These are phyloP conservation scores for Flammula alnicola DNA, from an alignment of 1,284 basidiomycete genomes.

Conservation along the genomic window DNA sequence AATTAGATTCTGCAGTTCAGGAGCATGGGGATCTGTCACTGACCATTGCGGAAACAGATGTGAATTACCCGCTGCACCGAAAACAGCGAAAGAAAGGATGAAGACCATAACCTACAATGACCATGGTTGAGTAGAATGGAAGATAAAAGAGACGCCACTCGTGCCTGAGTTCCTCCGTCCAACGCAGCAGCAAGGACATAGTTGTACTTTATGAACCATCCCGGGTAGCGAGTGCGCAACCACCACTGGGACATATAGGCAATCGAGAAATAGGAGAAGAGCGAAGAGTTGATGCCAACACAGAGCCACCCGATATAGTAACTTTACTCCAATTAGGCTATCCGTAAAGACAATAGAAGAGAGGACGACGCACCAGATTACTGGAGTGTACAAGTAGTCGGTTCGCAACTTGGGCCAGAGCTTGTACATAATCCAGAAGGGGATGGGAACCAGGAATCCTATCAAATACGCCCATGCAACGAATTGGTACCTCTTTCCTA, in stretches of 20 bases:
- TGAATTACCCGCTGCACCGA: conserved; percentile 63
- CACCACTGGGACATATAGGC: conserved; percentile 62
- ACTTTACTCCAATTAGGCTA: conserved; percentile 20
- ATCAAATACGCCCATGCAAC: conserved; percentile 60
- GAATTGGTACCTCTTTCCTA: conserved; percentile 58
- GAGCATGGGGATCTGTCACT: not conserved
- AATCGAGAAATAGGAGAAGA: conserved; percentile 46
- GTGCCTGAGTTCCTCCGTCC: conserved; percentile 38
- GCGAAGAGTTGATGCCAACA: conserved; percentile 52
- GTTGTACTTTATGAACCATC: conserved; percentile 58
- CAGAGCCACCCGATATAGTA: conserved; percentile 42
- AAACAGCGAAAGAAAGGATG: conserved; percentile 73
- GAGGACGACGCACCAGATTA: conserved; percentile 40
- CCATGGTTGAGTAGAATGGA: not conserved
- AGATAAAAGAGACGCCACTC: not conserved
- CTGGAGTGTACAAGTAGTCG: conserved; percentile 50
- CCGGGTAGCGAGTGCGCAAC: conserved; percentile 58
- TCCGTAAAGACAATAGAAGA: not conserved
- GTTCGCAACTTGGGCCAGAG: conserved; percentile 44
- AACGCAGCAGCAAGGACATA: conserved; percentile 50
- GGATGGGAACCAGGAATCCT: conserved; percentile 55
- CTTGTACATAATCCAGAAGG: conserved; percentile 60
- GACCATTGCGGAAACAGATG: conserved; percentile 64
- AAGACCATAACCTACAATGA: conserved; percentile 71
- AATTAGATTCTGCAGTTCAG: not conserved